Base-by-base conservation (phyloP, 1,284 basidiomycete genomes). In the Cryptococcus floricola region DNA sequence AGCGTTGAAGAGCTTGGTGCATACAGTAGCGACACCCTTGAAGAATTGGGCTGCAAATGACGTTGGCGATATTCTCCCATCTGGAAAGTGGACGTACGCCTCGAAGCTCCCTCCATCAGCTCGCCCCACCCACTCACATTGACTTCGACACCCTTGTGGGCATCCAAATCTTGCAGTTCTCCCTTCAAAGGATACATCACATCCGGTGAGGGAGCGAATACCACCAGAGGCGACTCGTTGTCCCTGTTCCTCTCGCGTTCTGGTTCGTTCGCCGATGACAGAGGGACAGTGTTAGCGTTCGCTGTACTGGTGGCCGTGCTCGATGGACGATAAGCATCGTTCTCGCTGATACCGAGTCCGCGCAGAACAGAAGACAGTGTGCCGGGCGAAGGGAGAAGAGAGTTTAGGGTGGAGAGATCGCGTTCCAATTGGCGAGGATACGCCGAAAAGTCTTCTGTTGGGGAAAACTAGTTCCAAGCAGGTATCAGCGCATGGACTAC, bases 1-100 rank as follows among this genome's bases (percentile, higher is more conserved):
- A 47, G 85, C 84, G 71, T 97, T 94, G 80, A 98, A 97, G 13
- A 98, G 81, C 76, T 98, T 98, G 3, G 89, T 89, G 55, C 95
- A 92, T 48, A 97, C 87, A 0, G 95, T 98, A 0, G 93, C 89
- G 2, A 98, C 95, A 3, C 95, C 95, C 55, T 91, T 84, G 80
- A 98, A 97, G 80, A 98, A 98, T 23, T 86, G 86, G 1, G 96
- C 95, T 66, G 91, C 5, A 10, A 31, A 10, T 1, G 10, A 34
- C 31, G 10, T 34, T 10, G 2, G 31, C 31, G 7, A 6, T 34
- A 23, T 5, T 19, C 46, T 19, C 19, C 56, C 34, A 13, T 42
- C n/a, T 23, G 41, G 7, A 7, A 23, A 25, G 31, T 10, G 18
- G 19, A 72, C 77, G 60, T 63, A 79, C 71, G 76, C 52, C 76